Evolutionary conservation across 805 yeast genomes (phyloP).

Genomic region (Candida schatavii): DNA sequence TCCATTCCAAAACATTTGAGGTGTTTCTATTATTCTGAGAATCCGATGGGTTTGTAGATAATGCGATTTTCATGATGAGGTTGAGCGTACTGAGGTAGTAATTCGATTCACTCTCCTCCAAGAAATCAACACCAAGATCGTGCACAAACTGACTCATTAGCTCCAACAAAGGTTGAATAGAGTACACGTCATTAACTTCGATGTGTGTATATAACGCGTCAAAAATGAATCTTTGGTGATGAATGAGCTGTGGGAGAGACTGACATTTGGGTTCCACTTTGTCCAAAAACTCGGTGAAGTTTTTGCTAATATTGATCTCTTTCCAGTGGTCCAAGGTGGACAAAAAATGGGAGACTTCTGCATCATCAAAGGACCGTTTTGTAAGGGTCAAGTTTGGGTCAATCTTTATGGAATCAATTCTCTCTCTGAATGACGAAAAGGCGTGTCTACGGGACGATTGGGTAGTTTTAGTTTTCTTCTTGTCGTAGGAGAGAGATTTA

Average conservation of each 20-base stretch:
- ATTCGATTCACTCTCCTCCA: slow-evolving; percentile 38
- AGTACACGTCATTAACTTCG: slow-evolving; percentile 56
- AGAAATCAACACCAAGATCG: slow-evolving; percentile 89
- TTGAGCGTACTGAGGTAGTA: slow-evolving; percentile 56
- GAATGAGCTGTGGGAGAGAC: slow-evolving; percentile 77
- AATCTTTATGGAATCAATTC: slow-evolving; percentile 78
- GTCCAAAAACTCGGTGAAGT: slow-evolving; percentile 61
- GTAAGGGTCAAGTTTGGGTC: slow-evolving; percentile 61
- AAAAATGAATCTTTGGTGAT: slow-evolving; percentile 63
- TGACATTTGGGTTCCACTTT: slow-evolving; percentile 54
- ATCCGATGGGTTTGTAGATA: slow-evolving; percentile 35
- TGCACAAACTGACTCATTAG: slow-evolving; percentile 78
- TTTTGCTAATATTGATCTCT: slow-evolving; percentile 76
- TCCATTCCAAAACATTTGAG: slow-evolving; percentile 71
- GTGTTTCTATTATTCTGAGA: slow-evolving; percentile 55
- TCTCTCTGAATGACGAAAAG: slow-evolving; percentile 75
- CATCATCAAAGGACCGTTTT: slow-evolving; percentile 64
- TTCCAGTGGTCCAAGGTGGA: slow-evolving; percentile 83
- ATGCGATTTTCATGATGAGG: slow-evolving; percentile 47
- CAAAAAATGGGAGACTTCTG: slow-evolving; percentile 73
- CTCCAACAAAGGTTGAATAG: slow-evolving; percentile 81
- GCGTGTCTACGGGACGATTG: slow-evolving; percentile 56
- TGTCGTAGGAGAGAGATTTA: slow-evolving; percentile 6
- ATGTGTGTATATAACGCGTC: slow-evolving; percentile 47
- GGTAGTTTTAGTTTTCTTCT: slow-evolving; percentile 38